Evolutionary conservation across 2,329 filamentous ascomycete species (phyloP).

Genomic region (Cylindrodendrum hubeiense): DNA sequence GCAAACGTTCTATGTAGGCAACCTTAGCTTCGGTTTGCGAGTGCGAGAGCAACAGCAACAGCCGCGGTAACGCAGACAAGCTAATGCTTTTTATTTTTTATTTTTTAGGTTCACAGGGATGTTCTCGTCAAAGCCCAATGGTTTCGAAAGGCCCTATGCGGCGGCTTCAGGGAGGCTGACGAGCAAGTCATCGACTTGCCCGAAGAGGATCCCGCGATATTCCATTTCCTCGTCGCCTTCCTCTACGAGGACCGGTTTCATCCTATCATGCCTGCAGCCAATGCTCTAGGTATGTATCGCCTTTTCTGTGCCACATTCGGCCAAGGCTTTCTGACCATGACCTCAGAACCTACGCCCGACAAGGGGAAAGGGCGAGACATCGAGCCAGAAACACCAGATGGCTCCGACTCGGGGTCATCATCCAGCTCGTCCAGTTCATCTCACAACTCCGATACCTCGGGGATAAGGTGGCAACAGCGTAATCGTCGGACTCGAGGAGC

Average conservation of each 20-base stretch:
- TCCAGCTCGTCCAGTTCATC: conserved; percentile 39
- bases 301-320: neutral
- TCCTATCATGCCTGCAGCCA: conserved; percentile 58
- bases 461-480: conserved; percentile 29
- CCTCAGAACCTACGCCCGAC: conserved; percentile 44
- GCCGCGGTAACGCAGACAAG: neutral
- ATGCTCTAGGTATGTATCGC: conserved; percentile 51
- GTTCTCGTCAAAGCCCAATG: conserved; percentile 61
- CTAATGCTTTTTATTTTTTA: conserved; percentile 16
- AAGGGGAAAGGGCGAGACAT: conserved; percentile 57
- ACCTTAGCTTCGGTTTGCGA: neutral
- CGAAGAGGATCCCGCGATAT: conserved; percentile 64
- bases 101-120: conserved; percentile 58
- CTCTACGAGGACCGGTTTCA: conserved; percentile 62
- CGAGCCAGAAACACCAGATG: conserved; percentile 39
- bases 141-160: conserved; percentile 62
- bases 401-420: conserved; percentile 50
- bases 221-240: conserved; percentile 64
- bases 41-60: neutral
- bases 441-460: conserved; percentile 33
- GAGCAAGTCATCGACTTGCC: conserved; percentile 62
- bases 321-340: conserved; percentile 17
- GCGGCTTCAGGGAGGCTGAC: conserved; percentile 59
- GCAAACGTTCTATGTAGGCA: conserved; percentile 55
- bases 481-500: conserved; percentile 29